phyloP scores from a whole-genome alignment of 768 basidiomycete species.

The Sistotremastrum niveocremeum region DNA sequence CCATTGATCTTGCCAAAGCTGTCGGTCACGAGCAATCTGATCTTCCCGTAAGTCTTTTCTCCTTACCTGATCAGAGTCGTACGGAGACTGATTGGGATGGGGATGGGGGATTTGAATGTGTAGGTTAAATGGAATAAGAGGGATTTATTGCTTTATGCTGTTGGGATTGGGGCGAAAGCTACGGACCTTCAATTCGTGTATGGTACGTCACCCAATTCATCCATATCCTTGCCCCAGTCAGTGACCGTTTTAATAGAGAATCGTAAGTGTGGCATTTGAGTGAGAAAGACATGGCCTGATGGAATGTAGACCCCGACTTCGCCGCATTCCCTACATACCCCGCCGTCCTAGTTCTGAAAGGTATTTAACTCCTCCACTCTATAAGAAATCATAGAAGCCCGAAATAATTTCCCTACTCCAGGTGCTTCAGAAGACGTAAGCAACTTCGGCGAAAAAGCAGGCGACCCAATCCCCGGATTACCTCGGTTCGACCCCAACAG shows the following conservation, averaged over 20 bases:
- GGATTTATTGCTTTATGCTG: conserved; percentile 66
- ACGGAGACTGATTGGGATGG: not conserved
- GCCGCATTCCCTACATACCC: conserved; percentile 77
- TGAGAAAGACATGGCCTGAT: too few species aligned
- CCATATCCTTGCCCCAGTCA: too few species aligned
- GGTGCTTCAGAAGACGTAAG: conserved; percentile 54
- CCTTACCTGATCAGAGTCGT: too few species aligned
- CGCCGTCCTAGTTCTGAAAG: conserved; percentile 64
- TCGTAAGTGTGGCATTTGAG: too few species aligned
- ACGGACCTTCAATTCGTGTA: conserved; percentile 60
- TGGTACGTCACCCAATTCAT: conserved; percentile 31
- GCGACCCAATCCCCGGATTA: conserved; percentile 41
- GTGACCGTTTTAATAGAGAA: not conserved
- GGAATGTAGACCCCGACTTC: conserved; percentile 43
- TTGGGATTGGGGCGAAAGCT: conserved; percentile 70
- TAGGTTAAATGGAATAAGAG: conserved; percentile 79
- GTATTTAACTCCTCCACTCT: conserved; percentile 12
- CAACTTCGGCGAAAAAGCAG: conserved; percentile 40
- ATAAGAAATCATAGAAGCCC: not conserved
- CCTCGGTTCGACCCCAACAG: conserved; percentile 59
- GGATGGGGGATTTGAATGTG: too few species aligned
- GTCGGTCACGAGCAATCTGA: conserved; percentile 43
- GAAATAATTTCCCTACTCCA: conserved; percentile 7
- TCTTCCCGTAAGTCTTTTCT: conserved; percentile 38
- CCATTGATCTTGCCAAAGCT: conserved; percentile 48